phyloP scores from a whole-genome alignment of 2,329 filamentous ascomycete genomes.

The Pseudophaeomoniella oleicola region DNA sequence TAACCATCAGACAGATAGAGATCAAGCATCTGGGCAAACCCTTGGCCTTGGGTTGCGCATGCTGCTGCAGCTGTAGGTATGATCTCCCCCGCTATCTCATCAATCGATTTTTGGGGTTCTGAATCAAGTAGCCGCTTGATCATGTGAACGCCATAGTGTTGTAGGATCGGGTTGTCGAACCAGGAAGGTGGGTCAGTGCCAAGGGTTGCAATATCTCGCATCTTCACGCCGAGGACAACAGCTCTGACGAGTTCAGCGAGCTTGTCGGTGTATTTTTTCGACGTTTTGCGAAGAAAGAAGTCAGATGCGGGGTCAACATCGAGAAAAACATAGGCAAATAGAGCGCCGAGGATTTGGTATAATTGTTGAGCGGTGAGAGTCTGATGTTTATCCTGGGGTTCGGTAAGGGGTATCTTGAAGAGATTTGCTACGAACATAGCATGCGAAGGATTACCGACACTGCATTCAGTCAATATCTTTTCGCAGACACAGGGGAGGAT shows the following conservation, averaged over 20 bases:
- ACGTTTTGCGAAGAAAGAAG: conserved; percentile 10
- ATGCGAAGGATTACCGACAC: conserved; percentile 16
- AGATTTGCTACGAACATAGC: conserved; percentile 15
- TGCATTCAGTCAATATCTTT: conserved; percentile 5
- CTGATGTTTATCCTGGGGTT: conserved; percentile 9
- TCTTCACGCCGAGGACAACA: not conserved
- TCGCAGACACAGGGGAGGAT: not conserved
- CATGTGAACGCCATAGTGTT: conserved; percentile 40
- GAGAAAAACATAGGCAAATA: conserved; percentile 17
- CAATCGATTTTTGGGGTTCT: conserved; percentile 27
- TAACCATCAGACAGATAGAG: conserved; percentile 36
- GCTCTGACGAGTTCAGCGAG: conserved; percentile 10
- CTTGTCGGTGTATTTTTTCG: conserved; percentile 9
- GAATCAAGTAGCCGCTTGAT: conserved; percentile 33
- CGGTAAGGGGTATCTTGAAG: conserved; percentile 15
- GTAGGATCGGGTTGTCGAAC: conserved; percentile 25
- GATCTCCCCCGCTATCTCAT: conserved; percentile 41
- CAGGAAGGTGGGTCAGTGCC: not conserved
- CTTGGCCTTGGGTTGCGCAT: conserved; percentile 42
- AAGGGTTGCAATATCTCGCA: not conserved
- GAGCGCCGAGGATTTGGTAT: conserved; percentile 12
- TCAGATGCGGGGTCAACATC: conserved; percentile 14
- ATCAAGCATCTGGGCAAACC: conserved; percentile 43
- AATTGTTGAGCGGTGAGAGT: conserved; percentile 12
- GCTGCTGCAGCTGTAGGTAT: conserved; percentile 42